Conservation (phyloP, 306 rosid species). For the Vigna reflexopilosa region DNA sequence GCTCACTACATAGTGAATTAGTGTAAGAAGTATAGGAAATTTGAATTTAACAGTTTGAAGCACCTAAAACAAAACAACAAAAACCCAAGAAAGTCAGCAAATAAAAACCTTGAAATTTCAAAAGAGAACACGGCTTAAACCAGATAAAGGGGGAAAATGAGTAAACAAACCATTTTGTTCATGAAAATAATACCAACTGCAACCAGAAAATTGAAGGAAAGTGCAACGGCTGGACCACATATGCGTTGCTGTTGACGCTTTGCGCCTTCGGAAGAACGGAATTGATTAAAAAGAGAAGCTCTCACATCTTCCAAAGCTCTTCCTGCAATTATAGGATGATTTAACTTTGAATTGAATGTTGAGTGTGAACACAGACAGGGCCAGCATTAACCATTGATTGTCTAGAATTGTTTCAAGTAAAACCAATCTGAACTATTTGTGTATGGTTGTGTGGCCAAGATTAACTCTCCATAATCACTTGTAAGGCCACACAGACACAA, state of each 20-base stretch:
- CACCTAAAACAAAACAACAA: conserved; percentile 62
- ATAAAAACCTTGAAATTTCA: conserved; percentile 28
- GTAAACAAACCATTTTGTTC: conserved; percentile 83
- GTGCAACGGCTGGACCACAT: conserved; percentile 80
- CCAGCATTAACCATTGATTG: not conserved
- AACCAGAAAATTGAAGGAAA: conserved; percentile 85
- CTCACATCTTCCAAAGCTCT: conserved; percentile 80
- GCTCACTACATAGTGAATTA: conserved; percentile 87
- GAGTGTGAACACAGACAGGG: not conserved
- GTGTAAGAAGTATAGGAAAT: conserved; percentile 83
- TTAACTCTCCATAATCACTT: conserved; percentile 5
- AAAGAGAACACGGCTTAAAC: not conserved
- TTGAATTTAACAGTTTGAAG: conserved; percentile 76
- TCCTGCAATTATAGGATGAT: conserved; percentile 50
- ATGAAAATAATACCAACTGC: conserved; percentile 85
- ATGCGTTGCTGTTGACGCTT: conserved; percentile 74
- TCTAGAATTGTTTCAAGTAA: not conserved
- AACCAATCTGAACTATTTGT: not conserved
- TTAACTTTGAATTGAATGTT: not conserved
- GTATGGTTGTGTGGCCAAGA: not conserved
- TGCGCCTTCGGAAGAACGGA: conserved; percentile 70
- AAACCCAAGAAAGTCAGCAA: conserved; percentile 36
- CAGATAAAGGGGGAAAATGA: conserved; percentile 16
- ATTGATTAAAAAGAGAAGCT: conserved; percentile 69
- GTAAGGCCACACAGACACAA: not conserved